These are phyloP conservation scores for Coccinonectria pachysandricola DNA, from an alignment of 2,329 filamentous ascomycete species.

Conservation along the genomic window DNA sequence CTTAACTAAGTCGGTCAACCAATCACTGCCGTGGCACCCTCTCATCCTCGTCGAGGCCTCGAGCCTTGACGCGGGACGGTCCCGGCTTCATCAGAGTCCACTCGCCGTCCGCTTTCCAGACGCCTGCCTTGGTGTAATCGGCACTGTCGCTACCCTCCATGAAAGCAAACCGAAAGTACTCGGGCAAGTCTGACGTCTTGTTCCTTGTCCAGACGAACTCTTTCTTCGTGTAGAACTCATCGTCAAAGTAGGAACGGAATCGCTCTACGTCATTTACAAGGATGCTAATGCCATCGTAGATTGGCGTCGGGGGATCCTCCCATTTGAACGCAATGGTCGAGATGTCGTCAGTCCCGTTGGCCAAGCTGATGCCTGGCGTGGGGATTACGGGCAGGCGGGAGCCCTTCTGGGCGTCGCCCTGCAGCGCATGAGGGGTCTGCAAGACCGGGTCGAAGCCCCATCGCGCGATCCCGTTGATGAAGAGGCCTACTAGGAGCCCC, in stretches of 20 bases:
- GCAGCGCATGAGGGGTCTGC: conserved; percentile 66
- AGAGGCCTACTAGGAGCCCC: conserved; percentile 79
- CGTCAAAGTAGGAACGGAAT: conserved; percentile 60
- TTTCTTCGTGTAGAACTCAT: conserved; percentile 31
- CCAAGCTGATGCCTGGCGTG: conserved; percentile 36
- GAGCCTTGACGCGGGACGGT: conserved; percentile 36
- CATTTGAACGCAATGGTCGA: conserved; percentile 58
- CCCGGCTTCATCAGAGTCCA: conserved; percentile 59
- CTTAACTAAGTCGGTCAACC: conserved; percentile 1
- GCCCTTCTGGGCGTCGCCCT: conserved; percentile 54
- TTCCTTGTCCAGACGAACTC: conserved; percentile 52
- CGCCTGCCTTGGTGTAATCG: conserved; percentile 68
- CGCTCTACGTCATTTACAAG: conserved; percentile 81
- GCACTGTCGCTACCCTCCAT: conserved; percentile 53
- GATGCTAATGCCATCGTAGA: conserved; percentile 67
- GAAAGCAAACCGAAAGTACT: conserved; percentile 72
- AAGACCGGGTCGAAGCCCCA: conserved; percentile 91
- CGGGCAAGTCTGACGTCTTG: conserved; percentile 35
- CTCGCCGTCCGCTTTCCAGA: conserved; percentile 52
- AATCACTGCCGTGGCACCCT: conserved; percentile 11
- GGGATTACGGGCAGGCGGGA: conserved; percentile 48
- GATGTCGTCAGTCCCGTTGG: conserved; percentile 25
- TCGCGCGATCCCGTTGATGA: conserved; percentile 80
- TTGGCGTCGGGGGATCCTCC: conserved; percentile 32
- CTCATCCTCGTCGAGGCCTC: conserved; percentile 15